Conservation (phyloP, 495 filamentous ascomycete species). For the Talaromyces trachyspermus region DNA sequence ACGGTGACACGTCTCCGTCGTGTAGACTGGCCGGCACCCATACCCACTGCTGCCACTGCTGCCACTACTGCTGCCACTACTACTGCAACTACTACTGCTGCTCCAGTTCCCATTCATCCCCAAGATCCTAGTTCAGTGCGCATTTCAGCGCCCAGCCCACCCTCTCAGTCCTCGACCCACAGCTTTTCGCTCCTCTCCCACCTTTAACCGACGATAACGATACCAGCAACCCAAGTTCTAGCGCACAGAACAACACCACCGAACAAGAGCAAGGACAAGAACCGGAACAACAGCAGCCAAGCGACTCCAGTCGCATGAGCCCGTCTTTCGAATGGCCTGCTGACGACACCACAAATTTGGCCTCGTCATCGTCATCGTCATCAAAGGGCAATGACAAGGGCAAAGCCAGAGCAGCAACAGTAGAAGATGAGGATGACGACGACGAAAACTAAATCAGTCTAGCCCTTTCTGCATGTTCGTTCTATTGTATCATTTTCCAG, state of each 20-base stretch:
- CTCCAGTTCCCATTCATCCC: no score
- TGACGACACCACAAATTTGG: neutral
- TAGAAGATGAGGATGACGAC: constrained; percentile 42
- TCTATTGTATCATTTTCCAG: neutral
- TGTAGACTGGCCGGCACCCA: constrained; percentile 17
- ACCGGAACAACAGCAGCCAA: neutral
- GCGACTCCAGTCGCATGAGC: neutral
- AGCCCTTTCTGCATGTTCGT: no score
- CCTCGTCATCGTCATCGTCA: constrained; percentile 11
- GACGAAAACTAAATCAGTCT: constrained; percentile 13
- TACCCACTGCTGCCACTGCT: no score
- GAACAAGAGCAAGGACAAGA: no score
- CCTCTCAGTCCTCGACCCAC: constrained; percentile 1
- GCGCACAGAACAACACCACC: no score
- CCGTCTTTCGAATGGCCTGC: neutral
- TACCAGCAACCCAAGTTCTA: no score
- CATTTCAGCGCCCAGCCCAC: no score
- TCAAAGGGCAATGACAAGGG: constrained; percentile 28
- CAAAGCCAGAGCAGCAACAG: constrained; percentile 39
- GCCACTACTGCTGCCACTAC: no score
- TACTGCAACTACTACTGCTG: no score
- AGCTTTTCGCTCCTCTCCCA: neutral
- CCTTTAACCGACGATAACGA: neutral
- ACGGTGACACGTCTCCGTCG: constrained; percentile 61
- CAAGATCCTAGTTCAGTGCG: no score